A percentile compares a stretch with the other conserved stretches of the same genome.
Conservation (phyloP, 768 basidiomycete species). For the Leccinum incarnatum region DNA sequence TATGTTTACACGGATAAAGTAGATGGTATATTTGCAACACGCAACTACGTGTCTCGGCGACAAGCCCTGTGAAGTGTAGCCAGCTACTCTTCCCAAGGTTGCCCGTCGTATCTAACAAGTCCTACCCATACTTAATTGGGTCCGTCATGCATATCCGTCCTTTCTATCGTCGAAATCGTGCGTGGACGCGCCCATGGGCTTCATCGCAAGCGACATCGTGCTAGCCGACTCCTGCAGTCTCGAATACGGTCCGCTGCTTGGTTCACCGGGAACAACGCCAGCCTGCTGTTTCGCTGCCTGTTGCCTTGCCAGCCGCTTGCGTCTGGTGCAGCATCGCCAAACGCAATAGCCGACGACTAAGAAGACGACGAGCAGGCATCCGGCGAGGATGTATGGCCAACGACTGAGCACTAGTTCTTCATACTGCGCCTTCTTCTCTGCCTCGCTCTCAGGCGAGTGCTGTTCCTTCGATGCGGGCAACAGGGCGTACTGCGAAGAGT, state of each 20-base stretch:
- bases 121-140: background rate
- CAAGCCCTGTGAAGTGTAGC: slow-evolving; percentile 23
- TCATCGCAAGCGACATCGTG: slow-evolving; percentile 28
- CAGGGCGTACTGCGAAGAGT: slow-evolving; percentile 52
- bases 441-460: slow-evolving; percentile 59
- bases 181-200: slow-evolving; percentile 24
- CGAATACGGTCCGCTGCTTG: slow-evolving; percentile 19
- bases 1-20: slow-evolving; percentile 1
- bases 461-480: slow-evolving; percentile 58
- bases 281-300: slow-evolving; percentile 19
- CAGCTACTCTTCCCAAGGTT: slow-evolving; percentile 28
- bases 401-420: slow-evolving; percentile 63
- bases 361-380: slow-evolving; percentile 51
- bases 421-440: slow-evolving; percentile 65
- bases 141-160: slow-evolving; percentile 17
- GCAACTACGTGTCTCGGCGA: slow-evolving; percentile 9
- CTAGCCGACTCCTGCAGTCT: slow-evolving; percentile 28
- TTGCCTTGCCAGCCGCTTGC: slow-evolving; percentile 31
- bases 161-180: slow-evolving; percentile 18
- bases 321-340: slow-evolving; percentile 60
- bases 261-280: background rate
- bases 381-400: slow-evolving; percentile 71
- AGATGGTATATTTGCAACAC: slow-evolving; percentile 3
- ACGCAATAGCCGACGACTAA: slow-evolving; percentile 47
- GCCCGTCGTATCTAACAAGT: slow-evolving; percentile 14